These are phyloP conservation scores for Candida peoriensis DNA, from an alignment of 805 yeast genomes.

Conservation along the genomic window DNA sequence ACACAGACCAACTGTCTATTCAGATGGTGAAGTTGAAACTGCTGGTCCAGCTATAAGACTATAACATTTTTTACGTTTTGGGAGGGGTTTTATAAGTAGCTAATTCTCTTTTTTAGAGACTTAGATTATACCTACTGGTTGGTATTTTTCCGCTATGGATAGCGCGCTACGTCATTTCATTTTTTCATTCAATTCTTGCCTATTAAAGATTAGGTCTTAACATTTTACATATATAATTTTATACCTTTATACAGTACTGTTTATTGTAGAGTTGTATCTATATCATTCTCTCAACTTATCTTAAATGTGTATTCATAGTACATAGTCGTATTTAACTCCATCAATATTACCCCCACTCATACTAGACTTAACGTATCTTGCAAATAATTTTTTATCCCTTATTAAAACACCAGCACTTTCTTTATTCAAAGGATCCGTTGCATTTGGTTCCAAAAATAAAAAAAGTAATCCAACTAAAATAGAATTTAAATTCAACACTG, in stretches of 20 bases:
- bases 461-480: constrained; percentile 82
- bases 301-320: constrained; percentile 21
- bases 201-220: too few species aligned
- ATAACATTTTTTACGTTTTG: too few species aligned
- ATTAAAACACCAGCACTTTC: constrained; percentile 68
- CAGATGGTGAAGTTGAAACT: constrained; percentile 28
- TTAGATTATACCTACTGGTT: not conserved
- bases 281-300: not conserved
- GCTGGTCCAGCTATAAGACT: constrained; percentile 26
- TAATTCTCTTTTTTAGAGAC: not conserved
- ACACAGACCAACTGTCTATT: constrained; percentile 24
- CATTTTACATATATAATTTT: too few species aligned
- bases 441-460: constrained; percentile 84
- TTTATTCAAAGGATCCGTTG: constrained; percentile 88
- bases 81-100: too few species aligned
- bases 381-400: constrained; percentile 44
- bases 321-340: constrained; percentile 58
- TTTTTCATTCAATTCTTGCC: not conserved
- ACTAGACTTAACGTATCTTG: constrained; percentile 48
- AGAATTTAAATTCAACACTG: constrained; percentile 77
- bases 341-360: constrained; percentile 73
- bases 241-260: not conserved
- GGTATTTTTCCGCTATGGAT: not conserved
- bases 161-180: not conserved
- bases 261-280: not conserved